Evolutionary conservation across 2,329 filamentous ascomycete genomes (phyloP).

Genomic region (Diaporthe sp.): DNA sequence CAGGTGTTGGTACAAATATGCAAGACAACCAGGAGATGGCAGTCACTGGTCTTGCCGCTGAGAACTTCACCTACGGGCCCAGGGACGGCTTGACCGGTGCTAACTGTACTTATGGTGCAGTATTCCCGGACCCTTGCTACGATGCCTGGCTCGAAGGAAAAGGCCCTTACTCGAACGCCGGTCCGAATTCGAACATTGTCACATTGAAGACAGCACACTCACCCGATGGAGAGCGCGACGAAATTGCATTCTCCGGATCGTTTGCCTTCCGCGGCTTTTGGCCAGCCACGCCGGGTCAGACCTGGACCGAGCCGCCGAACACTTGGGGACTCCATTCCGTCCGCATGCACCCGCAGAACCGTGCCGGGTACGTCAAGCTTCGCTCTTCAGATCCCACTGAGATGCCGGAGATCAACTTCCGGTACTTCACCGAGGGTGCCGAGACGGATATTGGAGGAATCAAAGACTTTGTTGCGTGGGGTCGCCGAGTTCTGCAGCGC

Average conservation of each 20-base stretch:
- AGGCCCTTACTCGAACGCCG: constrained; percentile 4
- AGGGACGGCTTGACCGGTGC: constrained; percentile 25
- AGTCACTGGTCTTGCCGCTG: constrained; percentile 41
- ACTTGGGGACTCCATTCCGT: constrained; percentile 40
- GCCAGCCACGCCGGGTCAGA: background rate
- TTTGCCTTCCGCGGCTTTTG: constrained; percentile 62
- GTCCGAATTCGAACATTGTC: constrained; percentile 37
- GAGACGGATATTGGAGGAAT: constrained; percentile 55
- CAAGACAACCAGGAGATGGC: constrained; percentile 55
- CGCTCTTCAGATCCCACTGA: constrained; percentile 70
- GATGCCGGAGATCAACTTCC: constrained; percentile 70
- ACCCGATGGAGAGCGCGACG: constrained; percentile 56
- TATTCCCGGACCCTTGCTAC: constrained; percentile 6
- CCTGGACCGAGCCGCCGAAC: constrained; percentile 44
- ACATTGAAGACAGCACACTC: constrained; percentile 45
- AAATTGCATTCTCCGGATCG: constrained; percentile 62
- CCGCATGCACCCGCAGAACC: constrained; percentile 55
- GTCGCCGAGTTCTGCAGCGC: constrained; percentile 3
- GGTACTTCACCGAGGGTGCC: constrained; percentile 62
- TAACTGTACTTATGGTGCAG: background rate
- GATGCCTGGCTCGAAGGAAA: constrained; percentile 13
- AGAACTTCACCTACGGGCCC: constrained; percentile 36
- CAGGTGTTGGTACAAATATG: constrained; percentile 62
- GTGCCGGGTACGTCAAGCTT: constrained; percentile 70
- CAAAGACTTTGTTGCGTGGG: constrained; percentile 45